These are phyloP conservation scores for Trichoderma guizhouense DNA, from an alignment of 2,329 filamentous ascomycete genomes.

Conservation along the genomic window DNA sequence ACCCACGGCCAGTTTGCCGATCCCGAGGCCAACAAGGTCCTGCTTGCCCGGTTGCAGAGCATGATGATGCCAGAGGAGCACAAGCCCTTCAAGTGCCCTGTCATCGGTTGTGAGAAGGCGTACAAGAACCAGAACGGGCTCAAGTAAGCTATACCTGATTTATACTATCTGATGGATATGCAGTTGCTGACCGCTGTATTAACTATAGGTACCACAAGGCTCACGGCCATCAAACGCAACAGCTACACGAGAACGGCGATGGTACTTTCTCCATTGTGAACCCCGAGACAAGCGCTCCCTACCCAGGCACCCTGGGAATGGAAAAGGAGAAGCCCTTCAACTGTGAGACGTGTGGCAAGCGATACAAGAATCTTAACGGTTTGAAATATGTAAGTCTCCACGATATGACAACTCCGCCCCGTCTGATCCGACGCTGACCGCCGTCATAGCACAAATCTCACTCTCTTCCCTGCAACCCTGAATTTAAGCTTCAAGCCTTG, in stretches of 20 bases:
- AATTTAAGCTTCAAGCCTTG: slow-evolving; percentile 52
- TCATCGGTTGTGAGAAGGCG: slow-evolving; percentile 97
- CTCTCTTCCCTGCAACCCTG: slow-evolving; percentile 85
- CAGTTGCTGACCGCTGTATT: neutral
- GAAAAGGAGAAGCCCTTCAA: slow-evolving; percentile 99
- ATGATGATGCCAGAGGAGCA: slow-evolving; percentile 79
- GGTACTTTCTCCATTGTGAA: slow-evolving; percentile 98
- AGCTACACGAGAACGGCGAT: slow-evolving; percentile 93
- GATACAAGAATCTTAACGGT: slow-evolving; percentile 98
- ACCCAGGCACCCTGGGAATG: slow-evolving; percentile 97
- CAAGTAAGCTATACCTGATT: slow-evolving; percentile 62
- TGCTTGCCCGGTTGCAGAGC: slow-evolving; percentile 57
- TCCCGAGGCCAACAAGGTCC: slow-evolving; percentile 63
- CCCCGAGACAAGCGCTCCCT: slow-evolving; percentile 88
- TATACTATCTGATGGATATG: neutral
- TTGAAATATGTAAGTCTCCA: slow-evolving; percentile 75
- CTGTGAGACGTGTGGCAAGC: slow-evolving; percentile 94
- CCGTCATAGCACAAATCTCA: slow-evolving; percentile 65
- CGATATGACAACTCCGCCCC: slow-evolving; percentile 11
- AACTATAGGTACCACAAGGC: slow-evolving; percentile 61
- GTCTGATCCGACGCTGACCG: slow-evolving; percentile 29
- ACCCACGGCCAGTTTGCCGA: slow-evolving; percentile 75
- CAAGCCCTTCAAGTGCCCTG: slow-evolving; percentile 95
- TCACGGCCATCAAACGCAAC: slow-evolving; percentile 95
- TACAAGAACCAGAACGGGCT: slow-evolving; percentile 99